A percentile compares a stretch with the other conserved stretches of the same genome.
phyloP scores from a whole-genome alignment of 768 basidiomycete species.

The Mycena epipterygia region DNA sequence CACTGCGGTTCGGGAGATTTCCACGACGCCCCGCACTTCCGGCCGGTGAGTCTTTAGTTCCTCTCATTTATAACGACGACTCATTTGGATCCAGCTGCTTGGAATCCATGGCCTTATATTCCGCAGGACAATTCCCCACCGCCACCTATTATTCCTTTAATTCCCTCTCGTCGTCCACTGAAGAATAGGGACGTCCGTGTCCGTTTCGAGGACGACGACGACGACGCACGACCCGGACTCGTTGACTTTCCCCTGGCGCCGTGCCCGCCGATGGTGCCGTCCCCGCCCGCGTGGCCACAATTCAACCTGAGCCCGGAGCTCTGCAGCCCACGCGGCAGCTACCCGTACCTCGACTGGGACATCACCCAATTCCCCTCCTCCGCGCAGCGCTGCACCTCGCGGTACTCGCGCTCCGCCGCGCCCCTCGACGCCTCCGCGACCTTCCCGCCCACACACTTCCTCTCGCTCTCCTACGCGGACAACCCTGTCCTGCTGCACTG shows the following conservation, averaged over 20 bases:
- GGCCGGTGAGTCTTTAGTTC: not conserved
- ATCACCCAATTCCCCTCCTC: conserved; percentile 20
- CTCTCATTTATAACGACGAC: not conserved
- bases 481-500: not conserved
- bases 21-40: not conserved
- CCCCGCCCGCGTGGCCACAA: not conserved
- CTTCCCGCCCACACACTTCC: conserved; percentile 1
- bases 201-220: not conserved
- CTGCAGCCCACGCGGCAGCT: not conserved
- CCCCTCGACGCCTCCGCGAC: conserved; percentile 6
- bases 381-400: not conserved
- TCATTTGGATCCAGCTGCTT: not conserved
- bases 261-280: not conserved
- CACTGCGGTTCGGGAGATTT: conserved; percentile 4
- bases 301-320: conserved; percentile 17
- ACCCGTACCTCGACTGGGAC: conserved; percentile 23
- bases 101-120: not conserved
- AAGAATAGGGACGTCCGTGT: not conserved
- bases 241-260: not conserved
- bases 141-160: not conserved
- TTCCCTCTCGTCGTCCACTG: too few species aligned
- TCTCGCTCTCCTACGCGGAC: conserved; percentile 21
- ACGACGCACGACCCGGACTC: not conserved
- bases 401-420: not conserved
- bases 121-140: too few species aligned